These are phyloP conservation scores for Lachancea lanzarotensis DNA, from an alignment of 805 yeast species.

Conservation along the genomic window DNA sequence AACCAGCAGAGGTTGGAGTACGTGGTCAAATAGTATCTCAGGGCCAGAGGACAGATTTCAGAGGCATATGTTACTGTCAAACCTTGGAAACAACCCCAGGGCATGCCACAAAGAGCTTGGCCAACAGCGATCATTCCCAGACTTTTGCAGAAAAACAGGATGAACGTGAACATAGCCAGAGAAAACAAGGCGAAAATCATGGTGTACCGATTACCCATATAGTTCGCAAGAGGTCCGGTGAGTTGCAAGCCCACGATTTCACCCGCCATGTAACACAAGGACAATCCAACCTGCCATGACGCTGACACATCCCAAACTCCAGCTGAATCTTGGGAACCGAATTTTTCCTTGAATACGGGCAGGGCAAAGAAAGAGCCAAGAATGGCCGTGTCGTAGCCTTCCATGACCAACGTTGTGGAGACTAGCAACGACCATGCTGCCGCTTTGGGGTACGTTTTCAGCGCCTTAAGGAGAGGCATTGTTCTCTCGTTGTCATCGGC, in stretches of 20 bases:
- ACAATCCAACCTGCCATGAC: conserved; percentile 37
- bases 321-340: conserved; percentile 31
- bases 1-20: conserved; percentile 49
- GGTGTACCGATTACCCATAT: conserved; percentile 42
- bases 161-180: conserved; percentile 38
- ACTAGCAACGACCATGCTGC: conserved; percentile 42
- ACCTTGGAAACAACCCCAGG: conserved; percentile 53
- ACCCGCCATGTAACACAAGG: conserved; percentile 32
- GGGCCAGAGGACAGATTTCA: conserved; percentile 48
- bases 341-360: conserved; percentile 39
- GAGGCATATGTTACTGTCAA: conserved; percentile 50
- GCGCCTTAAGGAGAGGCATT: conserved; percentile 31
- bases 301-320: conserved; percentile 34
- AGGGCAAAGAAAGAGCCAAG: conserved; percentile 40
- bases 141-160: conserved; percentile 41
- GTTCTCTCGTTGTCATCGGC: conserved; percentile 22
- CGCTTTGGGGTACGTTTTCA: conserved; percentile 40
- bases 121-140: conserved; percentile 37
- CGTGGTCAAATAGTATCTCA: conserved; percentile 45
- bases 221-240: conserved; percentile 41
- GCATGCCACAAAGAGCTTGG: conserved; percentile 40
- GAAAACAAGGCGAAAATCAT: conserved; percentile 29
- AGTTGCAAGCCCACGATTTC: conserved; percentile 41
- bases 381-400: conserved; percentile 42
- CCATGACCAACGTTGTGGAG: conserved; percentile 41